Evolutionary conservation across 2,329 filamentous ascomycete genomes (phyloP).

Genomic region (Calonectria ilicicola): DNA sequence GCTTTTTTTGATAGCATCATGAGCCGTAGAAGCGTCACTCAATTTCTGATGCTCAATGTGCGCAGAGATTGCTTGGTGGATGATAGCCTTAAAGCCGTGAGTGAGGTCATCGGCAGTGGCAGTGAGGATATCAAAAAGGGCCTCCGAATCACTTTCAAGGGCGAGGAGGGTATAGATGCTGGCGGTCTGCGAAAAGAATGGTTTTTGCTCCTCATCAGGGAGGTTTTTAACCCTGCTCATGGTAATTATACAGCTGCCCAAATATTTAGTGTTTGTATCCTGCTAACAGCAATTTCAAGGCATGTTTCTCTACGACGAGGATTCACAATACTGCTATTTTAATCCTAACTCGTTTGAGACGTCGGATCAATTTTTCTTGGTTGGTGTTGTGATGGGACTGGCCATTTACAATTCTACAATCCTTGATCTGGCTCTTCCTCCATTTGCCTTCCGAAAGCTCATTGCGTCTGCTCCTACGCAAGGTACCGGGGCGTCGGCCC

Average conservation of each 20-base stretch:
- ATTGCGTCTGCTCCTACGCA: conserved; percentile 79
- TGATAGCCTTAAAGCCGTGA: conserved; percentile 86
- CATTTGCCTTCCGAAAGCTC: conserved; percentile 90
- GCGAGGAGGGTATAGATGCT: conserved; percentile 92
- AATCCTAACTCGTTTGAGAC: conserved; percentile 91
- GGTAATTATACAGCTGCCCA: conserved; percentile 64
- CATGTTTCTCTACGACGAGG: conserved; percentile 93
- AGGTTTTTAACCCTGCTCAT: conserved; percentile 92
- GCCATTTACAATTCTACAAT: conserved; percentile 97
- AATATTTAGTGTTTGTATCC: not conserved
- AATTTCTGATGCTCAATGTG: conserved; percentile 82
- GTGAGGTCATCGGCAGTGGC: conserved; percentile 83
- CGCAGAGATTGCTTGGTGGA: conserved; percentile 89
- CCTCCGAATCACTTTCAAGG: conserved; percentile 84
- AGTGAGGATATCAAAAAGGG: conserved; percentile 92
- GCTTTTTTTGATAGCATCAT: conserved; percentile 93
- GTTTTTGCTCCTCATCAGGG: conserved; percentile 88
- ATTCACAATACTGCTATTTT: conserved; percentile 93
- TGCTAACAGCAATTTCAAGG: conserved; percentile 60
- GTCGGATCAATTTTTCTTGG: conserved; percentile 90
- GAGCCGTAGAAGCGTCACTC: conserved; percentile 77
- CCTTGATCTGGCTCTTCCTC: conserved; percentile 86
- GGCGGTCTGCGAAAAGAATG: conserved; percentile 93
- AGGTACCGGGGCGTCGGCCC: conserved; percentile 64
- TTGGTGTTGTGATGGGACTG: conserved; percentile 87